phyloP scores from a whole-genome alignment of 2,329 filamentous ascomycete genomes.

The Trichoderma oligosporum region DNA sequence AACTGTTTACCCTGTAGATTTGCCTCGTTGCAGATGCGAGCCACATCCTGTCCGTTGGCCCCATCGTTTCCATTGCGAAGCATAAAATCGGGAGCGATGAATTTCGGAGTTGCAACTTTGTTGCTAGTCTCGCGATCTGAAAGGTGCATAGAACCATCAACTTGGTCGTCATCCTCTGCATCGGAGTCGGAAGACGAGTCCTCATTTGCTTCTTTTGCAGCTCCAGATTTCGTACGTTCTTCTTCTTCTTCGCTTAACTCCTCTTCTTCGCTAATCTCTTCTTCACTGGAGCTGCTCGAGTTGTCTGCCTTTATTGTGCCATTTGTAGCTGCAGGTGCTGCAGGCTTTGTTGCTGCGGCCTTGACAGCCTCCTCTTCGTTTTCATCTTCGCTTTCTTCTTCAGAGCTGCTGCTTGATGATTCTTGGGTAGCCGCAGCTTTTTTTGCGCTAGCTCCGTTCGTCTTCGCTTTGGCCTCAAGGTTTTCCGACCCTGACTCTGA shows the following conservation, averaged over 20 bases:
- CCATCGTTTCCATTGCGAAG: slow-evolving; percentile 46
- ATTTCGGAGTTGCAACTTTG: slow-evolving; percentile 42
- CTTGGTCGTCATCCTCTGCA: slow-evolving; percentile 29
- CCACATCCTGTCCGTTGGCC: slow-evolving; percentile 43
- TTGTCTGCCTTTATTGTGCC: background rate
- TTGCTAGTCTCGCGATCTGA: slow-evolving; percentile 29
- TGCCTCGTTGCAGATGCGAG: slow-evolving; percentile 54
- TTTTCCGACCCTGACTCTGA: slow-evolving; percentile 9
- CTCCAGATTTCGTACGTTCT: slow-evolving; percentile 19
- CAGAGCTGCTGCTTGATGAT: slow-evolving; percentile 18
- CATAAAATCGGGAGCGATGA: slow-evolving; percentile 51
- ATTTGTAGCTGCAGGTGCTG: slow-evolving; percentile 1
- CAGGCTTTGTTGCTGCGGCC: slow-evolving; percentile 16
- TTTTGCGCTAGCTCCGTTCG: slow-evolving; percentile 27
- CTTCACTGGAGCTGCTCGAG: slow-evolving; percentile 19
- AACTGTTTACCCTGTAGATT: slow-evolving; percentile 67
- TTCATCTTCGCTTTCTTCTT: slow-evolving; percentile 19
- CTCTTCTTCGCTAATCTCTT: slow-evolving; percentile 8
- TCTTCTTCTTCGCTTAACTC: slow-evolving; percentile 10
- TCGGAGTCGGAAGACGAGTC: slow-evolving; percentile 30
- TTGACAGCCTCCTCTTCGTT: slow-evolving; percentile 19
- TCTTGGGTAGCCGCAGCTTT: slow-evolving; percentile 19
- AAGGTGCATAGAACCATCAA: slow-evolving; percentile 41
- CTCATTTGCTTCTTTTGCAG: slow-evolving; percentile 17
- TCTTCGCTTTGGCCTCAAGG: slow-evolving; percentile 27